phyloP scores from a whole-genome alignment of 768 basidiomycete species.

The Pulveroboletus sp. region DNA sequence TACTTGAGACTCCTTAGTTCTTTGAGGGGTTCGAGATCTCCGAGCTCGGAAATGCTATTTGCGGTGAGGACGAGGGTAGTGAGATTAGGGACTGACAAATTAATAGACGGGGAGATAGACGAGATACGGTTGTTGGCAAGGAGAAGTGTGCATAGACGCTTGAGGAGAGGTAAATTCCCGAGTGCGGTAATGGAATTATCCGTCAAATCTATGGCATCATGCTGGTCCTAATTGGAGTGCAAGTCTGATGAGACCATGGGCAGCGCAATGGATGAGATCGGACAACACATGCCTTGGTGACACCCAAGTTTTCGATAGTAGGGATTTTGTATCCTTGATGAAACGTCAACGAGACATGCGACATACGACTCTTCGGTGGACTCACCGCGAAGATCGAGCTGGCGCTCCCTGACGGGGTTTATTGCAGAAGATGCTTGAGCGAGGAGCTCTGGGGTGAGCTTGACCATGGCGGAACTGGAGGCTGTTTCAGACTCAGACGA shows the following conservation, averaged over 20 bases:
- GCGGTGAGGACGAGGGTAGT: constrained; percentile 79
- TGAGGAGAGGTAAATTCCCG: constrained; percentile 83
- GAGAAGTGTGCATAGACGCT: constrained; percentile 76
- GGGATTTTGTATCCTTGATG: constrained; percentile 85
- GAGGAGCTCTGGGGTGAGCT: constrained; percentile 91
- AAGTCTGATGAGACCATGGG: constrained; percentile 14
- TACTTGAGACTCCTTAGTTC: constrained; percentile 72
- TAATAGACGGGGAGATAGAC: constrained; percentile 74
- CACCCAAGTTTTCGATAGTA: constrained; percentile 93
- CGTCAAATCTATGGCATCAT: constrained; percentile 91
- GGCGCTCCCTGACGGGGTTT: constrained; percentile 83
- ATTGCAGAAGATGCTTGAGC: constrained; percentile 73
- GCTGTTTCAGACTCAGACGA: constrained; percentile 34
- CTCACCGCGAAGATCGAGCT: constrained; percentile 86
- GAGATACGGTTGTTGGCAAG: constrained; percentile 89
- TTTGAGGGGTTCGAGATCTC: constrained; percentile 80
- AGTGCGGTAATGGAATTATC: constrained; percentile 83
- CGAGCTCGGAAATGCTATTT: constrained; percentile 74
- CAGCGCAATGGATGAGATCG: constrained; percentile 10
- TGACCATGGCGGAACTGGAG: constrained; percentile 49
- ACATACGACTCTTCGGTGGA: constrained; percentile 10
- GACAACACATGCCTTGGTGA: constrained; percentile 63
- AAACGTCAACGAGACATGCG: constrained; percentile 11
- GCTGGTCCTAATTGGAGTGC: constrained; percentile 62
- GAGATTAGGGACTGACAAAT: constrained; percentile 81